These are phyloP conservation scores for Lachnellula hyalina DNA, from an alignment of 2,329 filamentous ascomycete species.

Conservation along the genomic window DNA sequence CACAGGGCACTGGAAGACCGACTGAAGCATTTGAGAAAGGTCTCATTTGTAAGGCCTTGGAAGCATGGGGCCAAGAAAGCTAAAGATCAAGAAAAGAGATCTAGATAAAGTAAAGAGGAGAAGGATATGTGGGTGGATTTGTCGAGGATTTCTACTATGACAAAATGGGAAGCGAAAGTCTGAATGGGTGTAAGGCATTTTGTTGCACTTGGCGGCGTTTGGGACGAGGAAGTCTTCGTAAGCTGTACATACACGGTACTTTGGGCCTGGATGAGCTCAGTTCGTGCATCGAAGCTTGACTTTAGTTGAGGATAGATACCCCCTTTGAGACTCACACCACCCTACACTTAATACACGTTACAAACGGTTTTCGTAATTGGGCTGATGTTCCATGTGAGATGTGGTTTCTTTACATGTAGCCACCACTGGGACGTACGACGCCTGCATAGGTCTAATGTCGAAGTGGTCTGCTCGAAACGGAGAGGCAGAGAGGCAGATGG, in stretches of 20 bases:
- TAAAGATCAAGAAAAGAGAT: not conserved
- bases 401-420: not conserved
- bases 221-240: not conserved
- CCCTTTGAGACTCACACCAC: slow-evolving; percentile 1
- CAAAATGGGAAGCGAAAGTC: not conserved
- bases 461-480: no score
- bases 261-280: not conserved
- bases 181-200: not conserved
- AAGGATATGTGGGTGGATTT: not conserved
- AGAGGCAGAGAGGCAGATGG: no score
- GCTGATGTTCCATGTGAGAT: not conserved
- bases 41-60: not conserved
- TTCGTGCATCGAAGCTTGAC: slow-evolving; percentile 1
- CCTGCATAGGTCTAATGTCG: no score
- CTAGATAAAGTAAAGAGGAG: slow-evolving; percentile 1
- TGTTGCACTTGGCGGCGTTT: slow-evolving; percentile 8
- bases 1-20: slow-evolving; percentile 86
- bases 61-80: not conserved
- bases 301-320: slow-evolving; percentile 9
- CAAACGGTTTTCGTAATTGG: not conserved
- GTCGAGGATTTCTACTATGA: not conserved
- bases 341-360: not conserved
- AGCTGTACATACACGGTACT: slow-evolving; percentile 4
- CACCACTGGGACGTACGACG: no score
- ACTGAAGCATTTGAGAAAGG: slow-evolving; percentile 48